A percentile compares a stretch with the other conserved stretches of the same genome.
phyloP scores from a whole-genome alignment of 1,284 basidiomycete genomes.

The Irpex sp. region DNA sequence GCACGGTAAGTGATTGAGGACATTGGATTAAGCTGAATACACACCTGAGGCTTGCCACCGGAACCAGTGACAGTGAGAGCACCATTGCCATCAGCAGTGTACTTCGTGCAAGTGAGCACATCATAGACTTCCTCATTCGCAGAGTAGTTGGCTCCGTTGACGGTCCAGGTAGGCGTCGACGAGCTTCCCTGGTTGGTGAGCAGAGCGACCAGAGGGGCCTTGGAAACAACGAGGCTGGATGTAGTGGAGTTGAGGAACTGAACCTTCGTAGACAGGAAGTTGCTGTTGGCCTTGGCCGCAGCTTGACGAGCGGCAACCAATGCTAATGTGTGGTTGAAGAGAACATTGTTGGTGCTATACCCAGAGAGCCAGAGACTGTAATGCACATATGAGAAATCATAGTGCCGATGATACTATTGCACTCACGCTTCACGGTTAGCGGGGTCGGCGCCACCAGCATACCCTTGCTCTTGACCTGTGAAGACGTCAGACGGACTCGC shows the following conservation, averaged over 20 bases:
- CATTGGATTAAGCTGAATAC: slow-evolving; percentile 4
- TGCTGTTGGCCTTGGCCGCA: slow-evolving; percentile 41
- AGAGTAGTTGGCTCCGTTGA: slow-evolving; percentile 42
- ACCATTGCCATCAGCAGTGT: slow-evolving; percentile 42
- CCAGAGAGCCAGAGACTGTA: slow-evolving; percentile 56
- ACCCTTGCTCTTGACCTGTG: slow-evolving; percentile 29
- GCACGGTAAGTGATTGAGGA: not conserved
- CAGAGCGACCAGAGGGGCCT: slow-evolving; percentile 63
- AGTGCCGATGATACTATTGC: not conserved
- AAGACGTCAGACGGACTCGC: not conserved
- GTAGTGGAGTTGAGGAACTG: slow-evolving; percentile 41
- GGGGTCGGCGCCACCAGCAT: slow-evolving; percentile 34
- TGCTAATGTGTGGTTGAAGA: slow-evolving; percentile 48
- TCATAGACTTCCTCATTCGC: slow-evolving; percentile 55
- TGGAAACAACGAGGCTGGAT: slow-evolving; percentile 55
- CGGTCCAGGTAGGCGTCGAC: slow-evolving; percentile 39
- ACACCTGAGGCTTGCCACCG: slow-evolving; percentile 40
- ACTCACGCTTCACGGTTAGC: slow-evolving; percentile 61
- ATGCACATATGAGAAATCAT: not conserved
- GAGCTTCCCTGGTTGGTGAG: slow-evolving; percentile 60
- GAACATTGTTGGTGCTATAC: slow-evolving; percentile 44
- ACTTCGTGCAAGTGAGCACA: slow-evolving; percentile 50
- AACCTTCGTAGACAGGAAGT: slow-evolving; percentile 53
- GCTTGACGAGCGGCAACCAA: slow-evolving; percentile 56
- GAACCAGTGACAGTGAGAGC: slow-evolving; percentile 33